Evolutionary conservation across 2,329 filamentous ascomycete genomes (phyloP), one percentile per base, ranked within the genome.

Genomic region (Colletotrichum phormii): DNA sequence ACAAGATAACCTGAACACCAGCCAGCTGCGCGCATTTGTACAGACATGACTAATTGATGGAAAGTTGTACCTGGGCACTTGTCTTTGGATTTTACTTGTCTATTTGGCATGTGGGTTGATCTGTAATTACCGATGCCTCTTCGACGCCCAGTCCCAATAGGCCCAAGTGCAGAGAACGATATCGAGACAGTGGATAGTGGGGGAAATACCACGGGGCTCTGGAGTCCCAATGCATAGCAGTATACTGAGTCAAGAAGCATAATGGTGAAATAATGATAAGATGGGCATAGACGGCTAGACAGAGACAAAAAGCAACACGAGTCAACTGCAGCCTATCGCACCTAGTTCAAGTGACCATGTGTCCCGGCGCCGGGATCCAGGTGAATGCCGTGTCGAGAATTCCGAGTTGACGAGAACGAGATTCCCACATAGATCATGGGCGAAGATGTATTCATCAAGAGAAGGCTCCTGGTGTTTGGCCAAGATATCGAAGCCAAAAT

Each of bases 41-140:
- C 54, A 33, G 18, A 26, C 46, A 53, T 53, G 42, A 54, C 57
- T 58, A 73, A 62, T 73, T 62, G 29, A 71, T 29, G 67, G 42
- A 73, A 22, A 42, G 31, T 65, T 64, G 6, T 42, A 58, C 57
- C 29, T 29, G 51, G 67, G 61, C 42, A 55, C 37, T 42, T 0
- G 33, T 24, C 8, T 31, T 58, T 60, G 29, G 57, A 42, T 35
- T 33, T 18, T 18, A 13, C 42, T 13, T 18, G 18, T 26, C 15
- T 51, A 22, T 55, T 15, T 7, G 18, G 11, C 4, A 22, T 4
- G 13, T 5, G 22, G 62, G 62, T 22, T 57, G 31, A 57, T 18
- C 3, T 57, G 62, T 31, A 64, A 22, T n/a, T 3, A 46, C 37
- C 22, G 33, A 55, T 31, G 51, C n/a, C 18, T 64, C 13, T 12